Evolutionary conservation across 139 green algal genomes (phyloP), one percentile per base, ranked within the genome.

Genomic region (Edaphochlamys debaryana): DNA sequence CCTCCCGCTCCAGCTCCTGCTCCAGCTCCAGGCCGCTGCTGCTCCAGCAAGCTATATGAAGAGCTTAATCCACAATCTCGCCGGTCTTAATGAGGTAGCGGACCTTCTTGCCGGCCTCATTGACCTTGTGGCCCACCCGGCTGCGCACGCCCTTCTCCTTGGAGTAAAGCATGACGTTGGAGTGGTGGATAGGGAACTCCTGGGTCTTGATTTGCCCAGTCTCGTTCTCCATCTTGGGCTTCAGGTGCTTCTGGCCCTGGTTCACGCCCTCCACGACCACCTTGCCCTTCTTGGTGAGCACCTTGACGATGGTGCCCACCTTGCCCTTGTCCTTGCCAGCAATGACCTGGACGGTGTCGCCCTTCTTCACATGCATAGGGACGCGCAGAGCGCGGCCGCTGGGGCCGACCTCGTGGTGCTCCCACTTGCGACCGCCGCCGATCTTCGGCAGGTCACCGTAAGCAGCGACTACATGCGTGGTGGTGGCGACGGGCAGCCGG

Each of bases 81-180:
- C 95, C 95, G 30, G 96, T 98, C 90, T 98, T 98, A 66, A 93
- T 86, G 2, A 98, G 92, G 81, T 92, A 96, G 19, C 96, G 91
- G 20, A 98, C 92, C 88, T 98, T 98, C 67, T 92, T 94, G 56
- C 93, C 95, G 58, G 90, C 86, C 30, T 92, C 93, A 29, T 80
- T 58, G 8, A 94, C 32, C 92, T 96, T 98, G 89, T 94, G 87
- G 7, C 92, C 96, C 25, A 98, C 80, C 23, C 94, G 84, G 79
- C 87, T 94, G 70, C 88, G 85, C 36, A 91, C 87, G 75, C 94
- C 78, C 87, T 96, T 81, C 74, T 91, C 74, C 70, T 95, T 94
- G 45, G 91, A 97, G 82, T 96, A 99, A 81, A 96, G 93, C 92
- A 97, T 96, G 38, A 99, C 98, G 85, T 99, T 99, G 62, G 93